Percentiles rank a stretch among this genome's conserved stretches.
phyloP scores from a whole-genome alignment of 2,329 filamentous ascomycete genomes.

The Cryphonectria japonica region DNA sequence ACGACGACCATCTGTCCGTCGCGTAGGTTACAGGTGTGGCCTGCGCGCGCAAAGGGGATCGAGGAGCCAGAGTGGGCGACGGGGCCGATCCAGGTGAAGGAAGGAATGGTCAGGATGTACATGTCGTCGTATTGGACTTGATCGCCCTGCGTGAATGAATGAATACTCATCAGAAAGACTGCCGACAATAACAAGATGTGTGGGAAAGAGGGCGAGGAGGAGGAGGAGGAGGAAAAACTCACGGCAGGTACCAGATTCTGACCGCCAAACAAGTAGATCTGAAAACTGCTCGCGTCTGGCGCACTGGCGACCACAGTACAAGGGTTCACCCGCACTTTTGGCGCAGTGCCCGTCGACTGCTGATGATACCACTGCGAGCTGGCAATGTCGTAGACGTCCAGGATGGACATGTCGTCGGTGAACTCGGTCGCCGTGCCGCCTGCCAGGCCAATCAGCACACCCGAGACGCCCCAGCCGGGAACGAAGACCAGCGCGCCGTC shows the following conservation, averaged over 20 bases:
- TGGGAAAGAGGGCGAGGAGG: no score
- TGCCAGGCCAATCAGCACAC: constrained; percentile 72
- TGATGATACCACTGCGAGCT: constrained; percentile 75
- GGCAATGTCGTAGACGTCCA: constrained; percentile 79
- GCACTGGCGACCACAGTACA: constrained; percentile 72
- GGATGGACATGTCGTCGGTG: constrained; percentile 53
- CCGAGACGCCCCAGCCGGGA: constrained; percentile 72
- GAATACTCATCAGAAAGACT: constrained; percentile 24
- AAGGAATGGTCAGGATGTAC: constrained; percentile 74
- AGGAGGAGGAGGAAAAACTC: constrained; percentile 27
- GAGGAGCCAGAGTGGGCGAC: constrained; percentile 50
- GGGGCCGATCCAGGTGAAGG: constrained; percentile 75
- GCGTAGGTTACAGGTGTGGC: constrained; percentile 71
- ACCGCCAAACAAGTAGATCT: constrained; percentile 78
- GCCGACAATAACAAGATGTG: no score
- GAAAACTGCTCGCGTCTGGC: constrained; percentile 73
- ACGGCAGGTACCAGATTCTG: constrained; percentile 71
- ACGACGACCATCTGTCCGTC: constrained; percentile 73
- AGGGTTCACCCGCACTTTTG: constrained; percentile 70
- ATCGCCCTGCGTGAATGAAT: constrained; percentile 40
- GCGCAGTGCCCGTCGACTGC: constrained; percentile 64
- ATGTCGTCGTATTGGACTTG: constrained; percentile 69
- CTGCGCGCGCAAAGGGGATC: constrained; percentile 63
- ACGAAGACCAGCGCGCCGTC: constrained; percentile 75
- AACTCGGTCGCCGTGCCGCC: constrained; percentile 70